phyloP scores from a whole-genome alignment of 805 yeast species.

The Blastobotrys chiropterorum region DNA sequence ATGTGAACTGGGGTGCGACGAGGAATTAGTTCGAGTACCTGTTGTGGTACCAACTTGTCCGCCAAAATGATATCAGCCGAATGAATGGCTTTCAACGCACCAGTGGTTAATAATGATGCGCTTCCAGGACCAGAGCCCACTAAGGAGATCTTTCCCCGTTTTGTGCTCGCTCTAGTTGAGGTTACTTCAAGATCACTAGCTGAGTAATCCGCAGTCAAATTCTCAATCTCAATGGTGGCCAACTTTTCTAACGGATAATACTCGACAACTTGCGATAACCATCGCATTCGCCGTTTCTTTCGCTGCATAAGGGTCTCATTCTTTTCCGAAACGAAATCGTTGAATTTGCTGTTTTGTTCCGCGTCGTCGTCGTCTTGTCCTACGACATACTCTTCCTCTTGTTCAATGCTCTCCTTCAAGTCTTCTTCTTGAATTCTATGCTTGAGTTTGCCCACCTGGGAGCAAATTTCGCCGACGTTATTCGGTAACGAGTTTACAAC shows the following conservation, averaged over 20 bases:
- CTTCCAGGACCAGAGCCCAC: constrained; percentile 96
- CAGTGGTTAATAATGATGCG: constrained; percentile 70
- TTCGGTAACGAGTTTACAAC: constrained; percentile 55
- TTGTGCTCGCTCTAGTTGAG: not conserved
- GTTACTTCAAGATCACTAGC: not conserved
- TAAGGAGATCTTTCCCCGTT: constrained; percentile 46
- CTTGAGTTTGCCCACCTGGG: constrained; percentile 63
- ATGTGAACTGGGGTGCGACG: constrained; percentile 66
- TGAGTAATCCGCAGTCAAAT: constrained; percentile 35
- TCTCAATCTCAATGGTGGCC: constrained; percentile 52
- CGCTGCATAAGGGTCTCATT: constrained; percentile 31
- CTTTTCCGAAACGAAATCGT: constrained; percentile 56
- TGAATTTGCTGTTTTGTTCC: constrained; percentile 51
- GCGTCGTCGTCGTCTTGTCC: constrained; percentile 68
- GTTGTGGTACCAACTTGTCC: constrained; percentile 88
- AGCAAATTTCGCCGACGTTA: constrained; percentile 63
- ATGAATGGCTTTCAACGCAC: constrained; percentile 74
- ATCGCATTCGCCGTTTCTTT: constrained; percentile 57
- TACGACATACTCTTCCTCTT: constrained; percentile 31
- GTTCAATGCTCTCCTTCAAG: constrained; percentile 36
- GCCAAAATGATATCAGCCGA: constrained; percentile 81
- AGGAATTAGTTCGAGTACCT: constrained; percentile 80
- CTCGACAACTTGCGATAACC: constrained; percentile 87
- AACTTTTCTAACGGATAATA: constrained; percentile 73
- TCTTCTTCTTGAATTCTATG: constrained; percentile 42